Evolutionary conservation across 208 protist species (phyloP), one percentile per base, ranked within the genome.

Genomic region (Perkinsela sp.): DNA sequence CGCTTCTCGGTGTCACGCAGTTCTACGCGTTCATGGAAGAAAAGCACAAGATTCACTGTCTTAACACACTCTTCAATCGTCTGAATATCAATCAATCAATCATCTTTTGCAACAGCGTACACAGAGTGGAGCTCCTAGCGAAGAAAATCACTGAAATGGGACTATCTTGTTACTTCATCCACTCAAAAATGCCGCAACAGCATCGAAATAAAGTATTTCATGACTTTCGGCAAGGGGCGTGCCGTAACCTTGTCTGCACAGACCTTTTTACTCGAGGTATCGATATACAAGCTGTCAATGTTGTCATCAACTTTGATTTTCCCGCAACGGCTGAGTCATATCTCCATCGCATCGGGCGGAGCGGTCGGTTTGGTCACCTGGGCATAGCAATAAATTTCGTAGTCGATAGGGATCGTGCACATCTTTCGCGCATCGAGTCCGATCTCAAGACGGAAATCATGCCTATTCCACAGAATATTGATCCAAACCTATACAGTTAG

Each of bases 281-380:
- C 74, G 96, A 99, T 78, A 96, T 98, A 73, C 94, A 95, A 76
- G 88, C 93, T 29, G 96, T 99, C 28, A 98, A 98, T 75, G 95
- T 99, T 6, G 96, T 98, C 71, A 97, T 99, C 82, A 99, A 99
- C 84, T 99, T 98, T 85, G 96, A 99, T 80, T 97, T 98, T 79
- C 96, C 96, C 68, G 95, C 94, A 73, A 93, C 85, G 69, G 81
- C 92, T 29, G 95, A 98, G 77, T 96, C 93, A 29, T 98, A 98
- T 75, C 86, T 98, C 1, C 95, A 98, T 77, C 80, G 93, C 68
- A 96, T 97, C 76, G 93, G 94, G 67, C 89, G 91, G 72, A 86
- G 76, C 68, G 93, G 91, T 40, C 82, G 96, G 68, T 98, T 96
- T 76, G 96, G 96, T 31, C 95, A 98, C 75, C 82, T 97, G 66